These are phyloP conservation scores for Podosphaera xanthii DNA, from an alignment of 2,329 filamentous ascomycete genomes.

Conservation along the genomic window DNA sequence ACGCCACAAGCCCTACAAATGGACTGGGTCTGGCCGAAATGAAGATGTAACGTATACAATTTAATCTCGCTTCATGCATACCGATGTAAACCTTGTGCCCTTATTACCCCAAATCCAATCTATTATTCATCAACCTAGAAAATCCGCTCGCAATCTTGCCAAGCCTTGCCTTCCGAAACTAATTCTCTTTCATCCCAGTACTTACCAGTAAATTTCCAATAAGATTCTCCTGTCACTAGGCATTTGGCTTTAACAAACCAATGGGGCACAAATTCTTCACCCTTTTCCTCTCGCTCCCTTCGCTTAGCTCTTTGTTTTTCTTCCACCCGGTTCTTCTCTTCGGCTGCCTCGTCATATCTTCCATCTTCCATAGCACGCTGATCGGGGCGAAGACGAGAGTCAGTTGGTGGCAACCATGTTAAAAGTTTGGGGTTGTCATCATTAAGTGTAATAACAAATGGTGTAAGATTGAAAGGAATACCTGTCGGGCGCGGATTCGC, in stretches of 20 bases:
- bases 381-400: constrained; percentile 79
- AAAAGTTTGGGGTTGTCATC: constrained; percentile 65
- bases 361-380: constrained; percentile 97
- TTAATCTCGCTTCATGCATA: neutral
- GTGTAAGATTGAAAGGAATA: constrained; percentile 92
- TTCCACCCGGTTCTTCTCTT: constrained; percentile 85
- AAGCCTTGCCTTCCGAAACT: constrained; percentile 11
- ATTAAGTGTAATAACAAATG: constrained; percentile 87
- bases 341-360: constrained; percentile 81
- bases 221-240: constrained; percentile 64
- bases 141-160: constrained; percentile 17
- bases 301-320: constrained; percentile 68
- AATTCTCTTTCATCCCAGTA: constrained; percentile 55
- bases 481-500: constrained; percentile 56
- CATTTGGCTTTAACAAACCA: constrained; percentile 65
- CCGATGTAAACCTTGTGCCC: neutral
- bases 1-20: neutral
- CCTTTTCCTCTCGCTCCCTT: constrained; percentile 46
- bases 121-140: constrained; percentile 8
- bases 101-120: neutral
- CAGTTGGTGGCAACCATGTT: constrained; percentile 66
- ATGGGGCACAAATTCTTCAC: constrained; percentile 60
- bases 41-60: neutral
- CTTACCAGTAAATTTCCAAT: constrained; percentile 70
- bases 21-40: neutral